Percentiles rank a stretch among this genome's conserved stretches.
These are phyloP conservation scores for Apiospora pterosperma DNA, from an alignment of 2,329 filamentous ascomycete genomes.

Conservation along the genomic window DNA sequence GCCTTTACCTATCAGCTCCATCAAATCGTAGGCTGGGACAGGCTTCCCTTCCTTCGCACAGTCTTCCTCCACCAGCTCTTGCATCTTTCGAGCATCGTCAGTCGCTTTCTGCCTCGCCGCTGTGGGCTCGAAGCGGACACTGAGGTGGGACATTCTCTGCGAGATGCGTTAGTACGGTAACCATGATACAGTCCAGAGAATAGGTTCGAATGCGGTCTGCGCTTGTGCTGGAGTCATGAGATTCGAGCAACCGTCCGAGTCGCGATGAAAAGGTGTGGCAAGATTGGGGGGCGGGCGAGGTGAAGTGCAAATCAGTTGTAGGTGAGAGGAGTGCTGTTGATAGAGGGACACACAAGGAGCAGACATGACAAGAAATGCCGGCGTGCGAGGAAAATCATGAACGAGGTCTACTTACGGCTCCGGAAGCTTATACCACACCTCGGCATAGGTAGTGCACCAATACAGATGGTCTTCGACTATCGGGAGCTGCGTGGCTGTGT, in stretches of 20 bases:
- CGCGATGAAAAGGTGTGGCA: not conserved
- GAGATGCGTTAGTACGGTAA: not conserved
- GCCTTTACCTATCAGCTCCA: slow-evolving; percentile 72
- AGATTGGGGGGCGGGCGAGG: not conserved
- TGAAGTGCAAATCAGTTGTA: not conserved
- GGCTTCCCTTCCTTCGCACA: slow-evolving; percentile 57
- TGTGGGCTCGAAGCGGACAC: not conserved
- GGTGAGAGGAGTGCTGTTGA: not conserved
- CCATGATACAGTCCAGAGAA: not conserved
- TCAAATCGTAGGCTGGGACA: slow-evolving; percentile 63
- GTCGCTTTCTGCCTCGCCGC: slow-evolving; percentile 49
- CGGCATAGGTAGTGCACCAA: not conserved
- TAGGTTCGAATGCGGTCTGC: not conserved
- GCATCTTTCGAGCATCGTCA: slow-evolving; percentile 70
- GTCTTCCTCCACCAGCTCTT: slow-evolving; percentile 58
- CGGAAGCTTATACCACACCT: not conserved
- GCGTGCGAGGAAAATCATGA: not conserved
- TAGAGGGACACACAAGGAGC: not conserved
- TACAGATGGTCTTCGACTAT: not conserved
- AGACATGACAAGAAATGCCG: not conserved
- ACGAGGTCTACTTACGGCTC: not conserved
- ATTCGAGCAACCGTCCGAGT: not conserved
- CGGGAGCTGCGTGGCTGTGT: not conserved
- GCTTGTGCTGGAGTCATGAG: not conserved
- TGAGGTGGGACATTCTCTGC: not conserved